phyloP scores from a whole-genome alignment of 2,329 filamentous ascomycete species.

The Fusarium oxysporum region DNA sequence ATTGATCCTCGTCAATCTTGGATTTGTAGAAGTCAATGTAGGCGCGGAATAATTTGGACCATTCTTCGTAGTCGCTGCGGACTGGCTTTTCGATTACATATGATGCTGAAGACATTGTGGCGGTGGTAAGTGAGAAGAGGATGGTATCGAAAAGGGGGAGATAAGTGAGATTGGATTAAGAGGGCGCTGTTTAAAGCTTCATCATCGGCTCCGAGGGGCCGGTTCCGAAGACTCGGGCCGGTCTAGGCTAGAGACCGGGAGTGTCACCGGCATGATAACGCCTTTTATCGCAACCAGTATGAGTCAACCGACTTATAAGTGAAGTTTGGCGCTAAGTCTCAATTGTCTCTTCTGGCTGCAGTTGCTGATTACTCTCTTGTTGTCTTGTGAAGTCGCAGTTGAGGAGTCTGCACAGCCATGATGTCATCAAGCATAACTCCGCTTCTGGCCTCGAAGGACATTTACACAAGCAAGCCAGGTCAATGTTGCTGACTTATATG shows the following conservation, averaged over 20 bases:
- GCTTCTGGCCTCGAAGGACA: neutral
- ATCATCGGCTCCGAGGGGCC: neutral
- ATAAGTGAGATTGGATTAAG: neutral
- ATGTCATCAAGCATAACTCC: neutral
- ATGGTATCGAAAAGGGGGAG: too few species aligned
- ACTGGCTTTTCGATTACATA: constrained; percentile 18
- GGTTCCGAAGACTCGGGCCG: constrained; percentile 13
- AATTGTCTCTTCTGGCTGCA: too few species aligned
- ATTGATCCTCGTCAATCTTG: constrained; percentile 26
- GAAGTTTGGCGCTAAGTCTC: rapidly evolving
- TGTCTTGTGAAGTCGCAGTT: too few species aligned
- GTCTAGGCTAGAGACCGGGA: neutral
- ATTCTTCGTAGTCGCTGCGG: constrained; percentile 17
- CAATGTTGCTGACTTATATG: neutral
- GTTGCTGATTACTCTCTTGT: too few species aligned
- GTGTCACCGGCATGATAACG: neutral
- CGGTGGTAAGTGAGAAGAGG: rapidly evolving
- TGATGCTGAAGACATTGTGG: neutral
- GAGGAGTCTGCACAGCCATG: too few species aligned
- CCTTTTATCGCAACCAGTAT: too few species aligned
- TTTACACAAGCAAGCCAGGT: neutral
- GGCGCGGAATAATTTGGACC: constrained; percentile 18
- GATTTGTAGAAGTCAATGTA: constrained; percentile 31
- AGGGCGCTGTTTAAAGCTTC: neutral
- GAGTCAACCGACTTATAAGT: neutral